Percentiles rank a stretch among this genome's conserved stretches.
phyloP scores from a whole-genome alignment of 225 moss, liverwort and hornwort species.

The Antitrichia curtipendula region DNA sequence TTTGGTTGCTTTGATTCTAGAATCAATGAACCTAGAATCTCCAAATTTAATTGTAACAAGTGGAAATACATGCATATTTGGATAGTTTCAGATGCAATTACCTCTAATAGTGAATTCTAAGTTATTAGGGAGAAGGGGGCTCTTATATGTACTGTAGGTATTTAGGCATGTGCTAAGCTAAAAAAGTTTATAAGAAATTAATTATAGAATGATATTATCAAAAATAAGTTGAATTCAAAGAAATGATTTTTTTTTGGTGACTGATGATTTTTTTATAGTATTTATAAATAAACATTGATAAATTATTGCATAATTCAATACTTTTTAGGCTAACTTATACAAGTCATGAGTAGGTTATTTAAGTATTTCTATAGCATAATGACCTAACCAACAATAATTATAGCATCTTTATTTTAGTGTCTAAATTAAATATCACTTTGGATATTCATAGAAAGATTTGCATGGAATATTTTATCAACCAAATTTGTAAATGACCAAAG shows the following conservation, averaged over 20 bases:
- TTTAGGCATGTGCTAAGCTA: background rate
- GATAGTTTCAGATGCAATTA: too few relatives aligned
- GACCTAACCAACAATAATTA: accelerated
- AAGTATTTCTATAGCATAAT: background rate
- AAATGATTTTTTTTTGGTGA: too few relatives aligned
- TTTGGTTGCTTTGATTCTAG: too few relatives aligned
- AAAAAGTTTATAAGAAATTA: background rate
- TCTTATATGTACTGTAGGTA: background rate
- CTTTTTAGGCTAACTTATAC: accelerated
- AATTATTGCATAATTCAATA: background rate
- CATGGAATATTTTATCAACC: background rate
- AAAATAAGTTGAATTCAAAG: background rate
- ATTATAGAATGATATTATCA: background rate
- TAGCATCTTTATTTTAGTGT: too few relatives aligned
- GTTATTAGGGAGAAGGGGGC: accelerated
- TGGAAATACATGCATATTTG: background rate
- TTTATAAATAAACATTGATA: background rate
- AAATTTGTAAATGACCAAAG: background rate
- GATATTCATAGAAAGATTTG: too few relatives aligned
- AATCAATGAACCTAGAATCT: too few relatives aligned
- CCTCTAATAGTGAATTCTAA: background rate
- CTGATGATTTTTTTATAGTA: background rate
- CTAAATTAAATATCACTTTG: background rate
- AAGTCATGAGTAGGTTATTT: background rate
- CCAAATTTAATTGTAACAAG: background rate